Base-by-base conservation (phyloP, 257 asterid species). In the Craterostigma plantagineum region DNA sequence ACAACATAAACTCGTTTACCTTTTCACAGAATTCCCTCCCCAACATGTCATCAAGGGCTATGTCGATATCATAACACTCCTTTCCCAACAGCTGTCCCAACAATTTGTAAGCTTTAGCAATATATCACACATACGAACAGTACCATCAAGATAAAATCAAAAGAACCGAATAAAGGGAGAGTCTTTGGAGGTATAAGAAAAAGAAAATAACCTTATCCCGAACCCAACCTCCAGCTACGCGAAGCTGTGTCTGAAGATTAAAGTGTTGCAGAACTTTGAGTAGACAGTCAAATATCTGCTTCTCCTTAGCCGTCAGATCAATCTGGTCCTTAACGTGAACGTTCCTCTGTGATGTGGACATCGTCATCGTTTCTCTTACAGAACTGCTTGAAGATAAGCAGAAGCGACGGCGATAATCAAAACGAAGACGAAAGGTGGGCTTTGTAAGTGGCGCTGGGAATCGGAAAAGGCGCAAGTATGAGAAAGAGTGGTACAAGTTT, bases 201-300 rank as follows among this genome's bases (percentile, higher is more conserved):
- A 6, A 36, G 13, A 16, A 42, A 82, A 23, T 23, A 23, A 23
- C 98, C 95, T 87, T 87, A 60, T 87, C 98, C 38, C 98, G 92
- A 64, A 82, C 98, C 98, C 95, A 82, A 33, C 98, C 95, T 41
- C 98, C 98, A 27, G 98, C 98, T 51, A 87, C 93, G 14, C 95
- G 95, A 42, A 87, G 91, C 54, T 72, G 70, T 10, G 93, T 87
- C 17, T 58, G 65, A 38, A 76, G 81, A 43, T 58, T 54, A 46
- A 69, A 82, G 53, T 74, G 79, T 49, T 56, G 58, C 48, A 72
- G 59, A 45, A 82, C 93, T 17, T 74, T 59, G 35, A 76, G 67
- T 14, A 87, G 81, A 41, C 76, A 66, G 17, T 76, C 72, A 53
- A 87, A 79, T 34, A 87, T 82, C 54, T 57, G 63, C 61, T 57